phyloP scores from a whole-genome alignment of 2,329 filamentous ascomycete species.

The Fusarium longipes region DNA sequence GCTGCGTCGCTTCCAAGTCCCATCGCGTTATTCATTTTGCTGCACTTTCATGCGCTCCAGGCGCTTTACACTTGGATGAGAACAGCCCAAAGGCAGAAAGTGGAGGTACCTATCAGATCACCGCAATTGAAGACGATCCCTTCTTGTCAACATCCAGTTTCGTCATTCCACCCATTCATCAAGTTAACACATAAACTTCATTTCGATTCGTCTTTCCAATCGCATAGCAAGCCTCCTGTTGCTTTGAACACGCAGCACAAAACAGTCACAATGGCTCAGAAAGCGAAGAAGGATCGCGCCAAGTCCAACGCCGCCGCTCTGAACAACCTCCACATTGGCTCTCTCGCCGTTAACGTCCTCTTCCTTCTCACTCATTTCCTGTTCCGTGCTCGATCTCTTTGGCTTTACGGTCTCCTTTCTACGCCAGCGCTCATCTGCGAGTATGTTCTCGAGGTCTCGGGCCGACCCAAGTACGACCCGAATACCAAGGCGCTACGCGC shows the following conservation, averaged over 20 bases:
- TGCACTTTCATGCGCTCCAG: neutral
- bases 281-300: slow-evolving; percentile 74
- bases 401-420: slow-evolving; percentile 78
- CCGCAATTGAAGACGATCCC: slow-evolving; percentile 13
- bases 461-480: slow-evolving; percentile 78
- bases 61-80: neutral
- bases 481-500: slow-evolving; percentile 74
- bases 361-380: slow-evolving; percentile 80
- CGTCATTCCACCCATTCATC: slow-evolving; percentile 33
- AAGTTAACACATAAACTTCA: neutral
- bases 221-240: neutral
- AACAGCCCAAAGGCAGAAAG: slow-evolving; percentile 22
- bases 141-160: slow-evolving; percentile 10
- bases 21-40: neutral
- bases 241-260: neutral
- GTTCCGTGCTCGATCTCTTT: slow-evolving; percentile 71
- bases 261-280: slow-evolving; percentile 66
- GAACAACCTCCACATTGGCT: slow-evolving; percentile 83
- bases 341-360: slow-evolving; percentile 75
- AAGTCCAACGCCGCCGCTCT: slow-evolving; percentile 82
- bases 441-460: slow-evolving; percentile 85
- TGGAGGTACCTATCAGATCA: slow-evolving; percentile 30
- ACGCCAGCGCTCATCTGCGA: slow-evolving; percentile 82
- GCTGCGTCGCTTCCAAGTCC: neutral
- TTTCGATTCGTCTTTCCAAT: neutral